Base-by-base conservation (phyloP, 768 basidiomycete species). In the Sutorius australiensis region DNA sequence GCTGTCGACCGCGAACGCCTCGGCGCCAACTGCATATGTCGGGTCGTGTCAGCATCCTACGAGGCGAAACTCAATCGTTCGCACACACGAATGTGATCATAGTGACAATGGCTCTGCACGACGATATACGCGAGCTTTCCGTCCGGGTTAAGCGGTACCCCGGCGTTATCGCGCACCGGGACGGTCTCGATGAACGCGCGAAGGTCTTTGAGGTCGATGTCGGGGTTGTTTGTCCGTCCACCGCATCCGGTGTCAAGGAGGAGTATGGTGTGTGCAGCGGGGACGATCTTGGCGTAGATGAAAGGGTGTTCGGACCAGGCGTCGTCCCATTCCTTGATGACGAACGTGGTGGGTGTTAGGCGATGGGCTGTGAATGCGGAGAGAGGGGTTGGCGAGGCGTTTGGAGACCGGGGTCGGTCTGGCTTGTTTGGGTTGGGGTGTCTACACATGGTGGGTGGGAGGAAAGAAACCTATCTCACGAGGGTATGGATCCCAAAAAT, bases 231-330 rank as follows among this genome's bases (percentile, higher is more conserved):
- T 3, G 79, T 75, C 42, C 62, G 68, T 5, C 81, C 80, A 17
- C 80, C 80, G 34, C 80, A 81, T 34, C 81, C 82, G 14, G 78
- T 81, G 61, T 83, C 81, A 41, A 81, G 66, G 33, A 82, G 57
- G 10, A 84, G 67, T 46, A 81, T 65, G 2, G 77, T 75, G 24
- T 65, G 65, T 5, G 72, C 68, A 10, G 60, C 56, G 30, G 72
- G 69, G 9, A 77, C 56, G 39, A 76, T 49, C 59, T 79, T 81
- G 52, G 70, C 78, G 60, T 80, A 82, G 54, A 83, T 81, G 64
- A 79, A 75, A 3, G 81, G 79, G 48, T 75, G 74, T 59, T 83
- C 81, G 14, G 67, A 67, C 63, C 74, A 82, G 30, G 77, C 63
- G 54, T 81, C 80, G 46, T 80, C 66, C 66, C 73, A 73, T 63